Evolutionary conservation across 2,329 filamentous ascomycete genomes (phyloP), one percentile per base, ranked within the genome.

Genomic region (Botrytis porri): DNA sequence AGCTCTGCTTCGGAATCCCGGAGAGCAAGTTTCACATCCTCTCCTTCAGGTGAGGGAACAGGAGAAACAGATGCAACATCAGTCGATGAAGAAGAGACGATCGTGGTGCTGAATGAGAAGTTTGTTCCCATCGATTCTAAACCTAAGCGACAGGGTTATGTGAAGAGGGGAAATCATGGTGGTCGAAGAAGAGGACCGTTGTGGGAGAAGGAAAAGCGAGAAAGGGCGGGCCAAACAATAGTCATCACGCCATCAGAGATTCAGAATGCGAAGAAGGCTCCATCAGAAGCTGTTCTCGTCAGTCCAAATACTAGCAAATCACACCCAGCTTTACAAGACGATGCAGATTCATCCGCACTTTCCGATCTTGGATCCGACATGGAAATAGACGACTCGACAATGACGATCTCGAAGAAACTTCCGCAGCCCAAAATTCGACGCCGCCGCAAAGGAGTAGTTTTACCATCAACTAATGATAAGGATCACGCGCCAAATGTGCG

Each of bases 401-500:
- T 71, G 64, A 67, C 70, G 25, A 51, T 75, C 37, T 67, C 69
- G 41, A 54, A 54, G 72, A 76, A n/a, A 57, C 59, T 66, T 25
- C 57, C 32, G 29, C 73, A 69, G 59, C 62, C 43, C 54, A 71
- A 77, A 57, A 73, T 76, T 25, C 51, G 67, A 45, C 67, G 39
- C 32, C 73, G 71, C 75, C 76, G 69, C 71, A 75, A 62, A 77
- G 74, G 61, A 37, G 62, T 39, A 73, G 48, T 62, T 32, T 65
- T 64, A 29, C 65, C 64, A 37, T 75, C 77, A 61, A 75, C 61
- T 6, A 77, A 75, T 45, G 77, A 80, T 54, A 39, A 72, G 54
- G 79, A 79, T 32, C 75, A 77, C 64, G 78, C 79, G 8, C 76
- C 77, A 48, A 54, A 72, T 39, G 73, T 81, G 16, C 90, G 93